Percentiles rank a stretch among this genome's conserved stretches.
Conservation (phyloP, 2,329 filamentous ascomycete species). For the Corinectria fuckeliana region DNA sequence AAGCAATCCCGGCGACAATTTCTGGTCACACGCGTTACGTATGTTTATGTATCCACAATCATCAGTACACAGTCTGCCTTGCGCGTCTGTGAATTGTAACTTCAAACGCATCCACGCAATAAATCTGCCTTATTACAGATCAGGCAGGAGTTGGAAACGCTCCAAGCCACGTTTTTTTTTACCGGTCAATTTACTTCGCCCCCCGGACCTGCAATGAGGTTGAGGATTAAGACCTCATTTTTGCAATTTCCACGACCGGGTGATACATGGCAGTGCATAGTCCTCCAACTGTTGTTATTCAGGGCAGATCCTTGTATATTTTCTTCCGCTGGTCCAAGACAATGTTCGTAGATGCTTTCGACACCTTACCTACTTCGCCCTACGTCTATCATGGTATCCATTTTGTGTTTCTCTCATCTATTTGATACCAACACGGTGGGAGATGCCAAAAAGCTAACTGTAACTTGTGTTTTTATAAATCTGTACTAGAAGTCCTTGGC, state of each 20-base stretch:
- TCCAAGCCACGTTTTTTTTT: neutral
- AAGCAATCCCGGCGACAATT: too few species aligned
- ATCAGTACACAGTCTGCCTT: too few species aligned
- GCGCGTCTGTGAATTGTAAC: too few species aligned
- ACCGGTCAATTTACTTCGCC: neutral
- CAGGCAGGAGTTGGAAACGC: too few species aligned
- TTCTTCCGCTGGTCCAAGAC: neutral
- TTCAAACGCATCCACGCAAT: too few species aligned
- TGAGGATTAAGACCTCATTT: neutral
- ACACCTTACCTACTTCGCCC: neutral
- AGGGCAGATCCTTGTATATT: neutral
- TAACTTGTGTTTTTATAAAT: neutral
- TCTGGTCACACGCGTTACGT: too few species aligned
- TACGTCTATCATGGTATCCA: neutral
- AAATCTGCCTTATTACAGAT: too few species aligned
- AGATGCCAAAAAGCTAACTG: neutral
- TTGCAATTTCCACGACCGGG: neutral
- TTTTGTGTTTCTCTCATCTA: neutral
- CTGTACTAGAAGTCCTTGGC: too few species aligned
- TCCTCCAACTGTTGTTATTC: neutral
- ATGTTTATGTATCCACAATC: too few species aligned
- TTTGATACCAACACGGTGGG: neutral
- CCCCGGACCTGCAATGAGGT: neutral
- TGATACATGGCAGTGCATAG: neutral
- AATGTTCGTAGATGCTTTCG: neutral